phyloP scores from a whole-genome alignment of 2,329 filamentous ascomycete species.

The Pseudogymnoascus verrucosus region DNA sequence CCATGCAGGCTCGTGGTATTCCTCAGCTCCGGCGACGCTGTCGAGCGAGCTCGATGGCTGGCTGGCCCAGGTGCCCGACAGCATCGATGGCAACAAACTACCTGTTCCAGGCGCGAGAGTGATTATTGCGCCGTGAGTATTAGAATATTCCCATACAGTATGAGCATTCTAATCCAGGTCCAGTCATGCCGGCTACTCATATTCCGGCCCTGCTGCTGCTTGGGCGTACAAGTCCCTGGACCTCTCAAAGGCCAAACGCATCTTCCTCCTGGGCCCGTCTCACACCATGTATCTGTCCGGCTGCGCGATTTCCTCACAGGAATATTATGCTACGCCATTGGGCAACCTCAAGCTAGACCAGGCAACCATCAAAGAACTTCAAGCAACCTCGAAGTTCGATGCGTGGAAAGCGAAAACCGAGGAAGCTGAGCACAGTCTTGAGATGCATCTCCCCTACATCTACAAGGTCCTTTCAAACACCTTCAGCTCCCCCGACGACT shows the following conservation, averaged over 20 bases:
- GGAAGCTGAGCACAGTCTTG: slow-evolving; percentile 81
- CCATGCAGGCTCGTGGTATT: slow-evolving; percentile 89
- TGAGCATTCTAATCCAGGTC: slow-evolving; percentile 16
- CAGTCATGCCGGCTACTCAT: slow-evolving; percentile 89
- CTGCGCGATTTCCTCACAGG: slow-evolving; percentile 68
- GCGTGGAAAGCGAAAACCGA: slow-evolving; percentile 61
- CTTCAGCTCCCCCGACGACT: slow-evolving; percentile 42
- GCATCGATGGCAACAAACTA: slow-evolving; percentile 50
- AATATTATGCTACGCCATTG: slow-evolving; percentile 64
- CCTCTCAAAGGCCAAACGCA: slow-evolving; percentile 69
- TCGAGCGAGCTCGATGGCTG: slow-evolving; percentile 63
- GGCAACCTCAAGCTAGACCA: slow-evolving; percentile 61
- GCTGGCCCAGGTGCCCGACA: slow-evolving; percentile 62
- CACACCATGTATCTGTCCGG: slow-evolving; percentile 76
- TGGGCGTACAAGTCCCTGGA: slow-evolving; percentile 92
- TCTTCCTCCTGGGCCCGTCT: slow-evolving; percentile 89
- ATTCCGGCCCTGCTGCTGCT: slow-evolving; percentile 84
- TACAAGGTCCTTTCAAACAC: slow-evolving; percentile 61
- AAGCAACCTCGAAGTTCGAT: slow-evolving; percentile 47
- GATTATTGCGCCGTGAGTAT: slow-evolving; percentile 83
- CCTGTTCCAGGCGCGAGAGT: slow-evolving; percentile 70
- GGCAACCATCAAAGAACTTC: slow-evolving; percentile 43
- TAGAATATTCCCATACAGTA: slow-evolving; percentile 3
- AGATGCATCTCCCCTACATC: slow-evolving; percentile 94
- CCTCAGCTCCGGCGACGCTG: slow-evolving; percentile 50